Base-by-base conservation (phyloP, 345 rosid genomes). In the Raphanus sativus region DNA sequence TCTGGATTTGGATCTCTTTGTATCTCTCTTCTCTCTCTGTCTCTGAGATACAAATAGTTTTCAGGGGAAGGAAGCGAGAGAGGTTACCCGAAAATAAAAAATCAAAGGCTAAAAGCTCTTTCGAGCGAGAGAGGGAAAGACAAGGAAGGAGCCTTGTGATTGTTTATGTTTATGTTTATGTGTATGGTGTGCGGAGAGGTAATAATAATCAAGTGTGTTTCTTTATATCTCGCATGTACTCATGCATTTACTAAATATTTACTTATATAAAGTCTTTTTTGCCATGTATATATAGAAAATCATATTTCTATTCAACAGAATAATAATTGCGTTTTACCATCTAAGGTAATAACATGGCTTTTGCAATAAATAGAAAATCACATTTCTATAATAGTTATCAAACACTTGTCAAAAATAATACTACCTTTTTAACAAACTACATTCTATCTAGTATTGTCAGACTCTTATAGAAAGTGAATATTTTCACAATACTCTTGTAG, bases 111-210 rank as follows among this genome's bases (percentile, higher is more conserved):
- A 62, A 78, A 36, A 73, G 65, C 69, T 62, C 65, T 42, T 12
- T 73, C 69, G 64, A 67, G 55, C 52, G 15, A 60, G 77, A 78
- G 78, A 78, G 77, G 80, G 81, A 78, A 70, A 45, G 40, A 34
- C 9, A 34, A 34, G 40, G 15, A 75, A 42, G 73, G 15, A n/a
- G 21, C 71, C n/a, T 66, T 66, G 42, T 75, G 78, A 8, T 30
- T 34, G 56, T 24, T 58, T 62, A 17, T 50, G 56, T 50, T 26
- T 4, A 28, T 62, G 48, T 8, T 26, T 4, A 28, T 62, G 48
- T 8, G 25, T 12, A 10, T 17, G 32, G 30, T 58, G 1, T 66
- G 42, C 36, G 59, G 48, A 50, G 38, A 29, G 66, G 48, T 56
- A 58, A 66, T 65, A 66, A 38, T 10, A 2, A 70, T 70, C 42